phyloP scores from a whole-genome alignment of 345 rosid species.

The Psidium friedrichsthalianum region DNA sequence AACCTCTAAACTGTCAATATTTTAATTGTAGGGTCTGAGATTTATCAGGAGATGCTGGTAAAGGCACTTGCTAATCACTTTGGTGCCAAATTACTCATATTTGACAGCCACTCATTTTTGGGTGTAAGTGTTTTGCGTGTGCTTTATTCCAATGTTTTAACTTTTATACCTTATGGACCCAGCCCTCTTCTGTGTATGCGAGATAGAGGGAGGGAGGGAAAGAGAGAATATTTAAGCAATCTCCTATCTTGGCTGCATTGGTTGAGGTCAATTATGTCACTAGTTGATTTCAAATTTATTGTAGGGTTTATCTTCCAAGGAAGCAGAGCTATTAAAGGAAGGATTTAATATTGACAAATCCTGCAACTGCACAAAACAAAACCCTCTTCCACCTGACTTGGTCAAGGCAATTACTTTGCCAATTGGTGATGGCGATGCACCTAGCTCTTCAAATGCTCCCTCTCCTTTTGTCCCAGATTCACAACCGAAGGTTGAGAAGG shows the following conservation, averaged over 20 bases:
- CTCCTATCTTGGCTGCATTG: not conserved
- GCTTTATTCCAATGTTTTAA: not conserved
- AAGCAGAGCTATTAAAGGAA: slow-evolving; percentile 62
- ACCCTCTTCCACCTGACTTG: slow-evolving; percentile 25
- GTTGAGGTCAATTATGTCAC: not conserved
- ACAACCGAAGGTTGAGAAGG: slow-evolving; percentile 45
- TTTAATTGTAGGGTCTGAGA: slow-evolving; percentile 63
- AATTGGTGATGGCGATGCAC: slow-evolving; percentile 42
- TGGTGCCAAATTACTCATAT: slow-evolving; percentile 72
- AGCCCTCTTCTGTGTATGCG: not conserved
- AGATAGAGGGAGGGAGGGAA: not conserved
- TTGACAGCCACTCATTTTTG: slow-evolving; percentile 67
- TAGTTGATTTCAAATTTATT: not conserved
- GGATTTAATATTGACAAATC: slow-evolving; percentile 48
- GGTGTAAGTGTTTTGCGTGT: slow-evolving; percentile 44
- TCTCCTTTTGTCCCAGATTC: slow-evolving; percentile 41
- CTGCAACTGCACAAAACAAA: slow-evolving; percentile 35
- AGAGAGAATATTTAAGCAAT: not conserved
- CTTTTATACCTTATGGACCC: not conserved
- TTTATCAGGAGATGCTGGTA: slow-evolving; percentile 85
- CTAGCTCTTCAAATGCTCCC: slow-evolving; percentile 40
- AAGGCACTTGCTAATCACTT: slow-evolving; percentile 80
- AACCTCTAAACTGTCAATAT: not conserved
- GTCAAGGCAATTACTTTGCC: slow-evolving; percentile 30
- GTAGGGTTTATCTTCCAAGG: slow-evolving; percentile 77